These are phyloP conservation scores for Aspergillus nidulans DNA, from an alignment of 495 filamentous ascomycete genomes.

Conservation along the genomic window DNA sequence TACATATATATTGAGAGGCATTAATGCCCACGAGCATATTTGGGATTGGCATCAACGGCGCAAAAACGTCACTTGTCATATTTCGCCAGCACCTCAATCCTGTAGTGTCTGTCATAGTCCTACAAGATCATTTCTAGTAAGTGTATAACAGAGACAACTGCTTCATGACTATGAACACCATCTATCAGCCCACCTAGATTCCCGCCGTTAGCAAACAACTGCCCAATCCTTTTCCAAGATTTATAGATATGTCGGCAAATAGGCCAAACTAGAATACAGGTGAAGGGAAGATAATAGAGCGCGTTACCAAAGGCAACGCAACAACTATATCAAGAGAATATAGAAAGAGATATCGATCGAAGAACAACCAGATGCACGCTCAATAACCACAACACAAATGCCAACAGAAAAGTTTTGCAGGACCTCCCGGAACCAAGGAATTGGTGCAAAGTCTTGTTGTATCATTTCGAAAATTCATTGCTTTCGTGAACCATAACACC, in stretches of 20 bases:
- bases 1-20: too few species aligned
- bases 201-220: slow-evolving; percentile 7
- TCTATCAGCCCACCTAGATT: neutral
- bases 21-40: too few species aligned
- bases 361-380: slow-evolving; percentile 42
- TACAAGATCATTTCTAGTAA: neutral
- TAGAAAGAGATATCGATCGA: slow-evolving; percentile 21
- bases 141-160: neutral
- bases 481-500: slow-evolving; percentile 45
- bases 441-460: slow-evolving; percentile 18
- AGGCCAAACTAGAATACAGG: slow-evolving; percentile 23
- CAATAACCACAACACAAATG: slow-evolving; percentile 32
- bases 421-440: slow-evolving; percentile 13
- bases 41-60: too few species aligned
- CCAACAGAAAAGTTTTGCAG: slow-evolving; percentile 30
- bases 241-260: slow-evolving; percentile 18
- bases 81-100: neutral
- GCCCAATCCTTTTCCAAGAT: slow-evolving; percentile 16
- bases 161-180: neutral
- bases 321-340: slow-evolving; percentile 37
- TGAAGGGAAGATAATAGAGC: slow-evolving; percentile 22
- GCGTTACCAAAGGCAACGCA: slow-evolving; percentile 13
- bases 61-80: too few species aligned
- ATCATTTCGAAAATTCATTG: slow-evolving; percentile 39
- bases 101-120: neutral